A percentile compares a stretch with the other conserved stretches of the same genome.
These are phyloP conservation scores for Hypoxylon sp. DNA, from an alignment of 2,329 filamentous ascomycete genomes.

Conservation along the genomic window DNA sequence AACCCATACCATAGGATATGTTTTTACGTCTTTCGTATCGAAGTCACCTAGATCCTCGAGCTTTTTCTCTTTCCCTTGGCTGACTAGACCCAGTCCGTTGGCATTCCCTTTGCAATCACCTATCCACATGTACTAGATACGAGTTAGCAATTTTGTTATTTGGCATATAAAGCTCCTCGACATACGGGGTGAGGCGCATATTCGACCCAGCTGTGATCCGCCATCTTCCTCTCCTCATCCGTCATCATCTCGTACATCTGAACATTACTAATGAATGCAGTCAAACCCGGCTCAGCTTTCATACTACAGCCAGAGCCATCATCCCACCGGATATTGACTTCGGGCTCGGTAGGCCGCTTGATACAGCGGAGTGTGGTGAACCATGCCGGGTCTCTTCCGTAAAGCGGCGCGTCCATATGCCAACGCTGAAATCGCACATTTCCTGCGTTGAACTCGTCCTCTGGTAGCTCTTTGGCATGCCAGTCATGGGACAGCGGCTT, in stretches of 20 bases:
- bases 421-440: slow-evolving; percentile 57
- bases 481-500: slow-evolving; percentile 49
- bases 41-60: slow-evolving; percentile 50
- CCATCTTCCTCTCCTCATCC: slow-evolving; percentile 51
- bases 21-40: slow-evolving; percentile 49
- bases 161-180: not conserved
- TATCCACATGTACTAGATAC: slow-evolving; percentile 54
- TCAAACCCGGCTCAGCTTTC: slow-evolving; percentile 53
- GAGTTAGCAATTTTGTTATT: not conserved
- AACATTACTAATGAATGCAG: slow-evolving; percentile 54
- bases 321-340: slow-evolving; percentile 53
- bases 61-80: slow-evolving; percentile 50
- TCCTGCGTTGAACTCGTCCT: slow-evolving; percentile 50
- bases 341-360: slow-evolving; percentile 48
- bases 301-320: slow-evolving; percentile 54
- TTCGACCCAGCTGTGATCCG: slow-evolving; percentile 56
- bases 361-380: slow-evolving; percentile 54
- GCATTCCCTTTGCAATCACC: slow-evolving; percentile 51
- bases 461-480: slow-evolving; percentile 47
- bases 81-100: slow-evolving; percentile 52
- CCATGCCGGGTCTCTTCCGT: slow-evolving; percentile 52
- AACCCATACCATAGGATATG: slow-evolving; percentile 57
- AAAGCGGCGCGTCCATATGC: slow-evolving; percentile 59
- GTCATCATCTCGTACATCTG: slow-evolving; percentile 54
- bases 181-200: slow-evolving; percentile 52